Evolutionary conservation across 2,329 filamentous ascomycete genomes (phyloP).

Genomic region (Talaromyces pinophilus): DNA sequence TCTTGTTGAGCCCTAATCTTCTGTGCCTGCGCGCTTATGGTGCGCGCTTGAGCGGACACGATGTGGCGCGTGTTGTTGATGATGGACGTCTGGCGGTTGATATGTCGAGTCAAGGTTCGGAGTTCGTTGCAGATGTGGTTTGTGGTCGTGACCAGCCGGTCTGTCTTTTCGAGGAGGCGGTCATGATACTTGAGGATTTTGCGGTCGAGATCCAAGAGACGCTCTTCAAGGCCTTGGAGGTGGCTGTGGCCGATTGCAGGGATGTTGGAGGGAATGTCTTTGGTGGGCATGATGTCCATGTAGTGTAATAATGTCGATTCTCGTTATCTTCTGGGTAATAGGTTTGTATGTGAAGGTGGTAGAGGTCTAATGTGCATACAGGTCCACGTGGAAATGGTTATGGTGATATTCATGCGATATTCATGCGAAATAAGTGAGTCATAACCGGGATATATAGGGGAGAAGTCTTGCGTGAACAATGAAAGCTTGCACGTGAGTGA

Average conservation of each 20-base stretch:
- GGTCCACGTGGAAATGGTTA: background rate
- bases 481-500: background rate
- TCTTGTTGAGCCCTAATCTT: conserved; percentile 2
- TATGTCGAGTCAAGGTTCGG: background rate
- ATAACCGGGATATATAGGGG: background rate
- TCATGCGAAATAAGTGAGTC: conserved; percentile 2
- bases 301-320: background rate
- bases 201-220: conserved; percentile 2
- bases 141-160: conserved; percentile 1
- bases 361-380: background rate
- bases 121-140: background rate
- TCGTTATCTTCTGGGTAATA: background rate
- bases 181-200: background rate
- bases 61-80: conserved; percentile 3
- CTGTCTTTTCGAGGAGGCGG: background rate
- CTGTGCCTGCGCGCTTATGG: background rate
- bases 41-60: conserved; percentile 6
- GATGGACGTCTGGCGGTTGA: background rate
- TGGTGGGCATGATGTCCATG: background rate
- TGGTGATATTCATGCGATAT: conserved; percentile 14
- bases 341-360: background rate
- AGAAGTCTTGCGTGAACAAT: background rate
- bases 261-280: background rate
- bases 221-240: background rate
- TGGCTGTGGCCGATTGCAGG: background rate